A percentile compares a stretch with the other conserved stretches of the same genome.
phyloP scores from a whole-genome alignment of 805 yeast genomes.

The Saitoella complicata region DNA sequence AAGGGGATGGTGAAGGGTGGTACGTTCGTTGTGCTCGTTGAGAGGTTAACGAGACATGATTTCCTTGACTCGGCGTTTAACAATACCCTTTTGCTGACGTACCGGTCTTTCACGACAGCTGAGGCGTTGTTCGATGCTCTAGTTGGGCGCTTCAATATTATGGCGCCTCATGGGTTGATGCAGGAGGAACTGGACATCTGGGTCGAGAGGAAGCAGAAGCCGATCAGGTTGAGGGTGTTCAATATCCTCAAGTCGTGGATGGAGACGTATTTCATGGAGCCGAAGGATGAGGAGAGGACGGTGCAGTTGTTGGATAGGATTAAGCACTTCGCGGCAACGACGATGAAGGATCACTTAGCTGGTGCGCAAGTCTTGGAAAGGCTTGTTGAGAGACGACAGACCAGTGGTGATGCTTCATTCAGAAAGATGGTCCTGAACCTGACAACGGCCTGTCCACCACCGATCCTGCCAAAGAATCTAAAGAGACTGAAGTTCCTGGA shows the following conservation, averaged over 20 bases:
- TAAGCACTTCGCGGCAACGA: background rate
- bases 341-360: background rate
- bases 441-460: constrained; percentile 14
- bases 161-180: constrained; percentile 77
- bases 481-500: constrained; percentile 31
- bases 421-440: constrained; percentile 4
- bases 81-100: constrained; percentile 56
- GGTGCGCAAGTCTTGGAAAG: constrained; percentile 18
- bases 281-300: constrained; percentile 33
- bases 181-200: constrained; percentile 66
- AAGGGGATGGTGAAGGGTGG: constrained; percentile 68
- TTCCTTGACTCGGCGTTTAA: constrained; percentile 45
- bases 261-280: constrained; percentile 53
- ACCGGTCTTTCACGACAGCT: constrained; percentile 58
- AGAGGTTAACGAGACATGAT: constrained; percentile 61
- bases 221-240: constrained; percentile 47
- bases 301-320: background rate
- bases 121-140: constrained; percentile 42
- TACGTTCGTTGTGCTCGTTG: constrained; percentile 50
- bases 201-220: constrained; percentile 53
- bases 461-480: constrained; percentile 16
- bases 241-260: constrained; percentile 49
- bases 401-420: constrained; percentile 4
- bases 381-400: constrained; percentile 22
- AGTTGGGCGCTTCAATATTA: constrained; percentile 46